Percentiles rank a stretch among this genome's conserved stretches.
These are phyloP conservation scores for Neurospora sp. DNA, from an alignment of 495 filamentous ascomycete genomes.

Conservation along the genomic window DNA sequence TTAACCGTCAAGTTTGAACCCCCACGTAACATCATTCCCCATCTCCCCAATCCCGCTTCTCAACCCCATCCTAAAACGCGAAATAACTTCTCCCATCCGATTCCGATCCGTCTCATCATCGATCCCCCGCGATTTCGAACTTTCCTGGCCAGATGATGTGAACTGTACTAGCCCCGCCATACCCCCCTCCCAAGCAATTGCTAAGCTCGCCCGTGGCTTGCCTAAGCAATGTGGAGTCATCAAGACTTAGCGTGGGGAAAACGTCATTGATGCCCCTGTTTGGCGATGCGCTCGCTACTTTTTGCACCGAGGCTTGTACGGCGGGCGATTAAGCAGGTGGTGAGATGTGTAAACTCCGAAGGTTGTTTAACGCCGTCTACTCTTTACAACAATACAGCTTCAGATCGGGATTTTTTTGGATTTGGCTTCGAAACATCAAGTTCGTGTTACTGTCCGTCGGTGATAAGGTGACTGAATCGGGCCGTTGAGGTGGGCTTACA, in stretches of 20 bases:
- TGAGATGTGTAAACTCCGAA: too few relatives aligned
- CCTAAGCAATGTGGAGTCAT: not conserved
- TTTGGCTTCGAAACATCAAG: not conserved
- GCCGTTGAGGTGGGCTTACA: not conserved
- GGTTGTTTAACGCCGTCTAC: not conserved
- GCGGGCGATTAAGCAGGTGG: too few relatives aligned
- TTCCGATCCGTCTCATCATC: not conserved
- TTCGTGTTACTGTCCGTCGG: not conserved
- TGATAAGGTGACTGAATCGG: not conserved
- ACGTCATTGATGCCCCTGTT: not conserved
- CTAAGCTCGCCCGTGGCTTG: not conserved
- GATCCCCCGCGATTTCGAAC: not conserved
- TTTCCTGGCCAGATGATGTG: not conserved
- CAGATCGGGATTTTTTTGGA: not conserved
- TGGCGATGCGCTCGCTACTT: not conserved
- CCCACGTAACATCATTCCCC: not conserved
- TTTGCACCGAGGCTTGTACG: not conserved
- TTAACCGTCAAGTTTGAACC: not conserved
- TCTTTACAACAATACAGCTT: too few relatives aligned
- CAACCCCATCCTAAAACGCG: not conserved
- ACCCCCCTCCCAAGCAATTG: not conserved
- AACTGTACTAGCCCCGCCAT: not conserved
- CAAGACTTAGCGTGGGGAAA: not conserved
- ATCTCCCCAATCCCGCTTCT: not conserved
- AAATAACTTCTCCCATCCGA: not conserved